Base-by-base conservation (phyloP, 2,329 filamentous ascomycete genomes). In the Beauveria sp. region DNA sequence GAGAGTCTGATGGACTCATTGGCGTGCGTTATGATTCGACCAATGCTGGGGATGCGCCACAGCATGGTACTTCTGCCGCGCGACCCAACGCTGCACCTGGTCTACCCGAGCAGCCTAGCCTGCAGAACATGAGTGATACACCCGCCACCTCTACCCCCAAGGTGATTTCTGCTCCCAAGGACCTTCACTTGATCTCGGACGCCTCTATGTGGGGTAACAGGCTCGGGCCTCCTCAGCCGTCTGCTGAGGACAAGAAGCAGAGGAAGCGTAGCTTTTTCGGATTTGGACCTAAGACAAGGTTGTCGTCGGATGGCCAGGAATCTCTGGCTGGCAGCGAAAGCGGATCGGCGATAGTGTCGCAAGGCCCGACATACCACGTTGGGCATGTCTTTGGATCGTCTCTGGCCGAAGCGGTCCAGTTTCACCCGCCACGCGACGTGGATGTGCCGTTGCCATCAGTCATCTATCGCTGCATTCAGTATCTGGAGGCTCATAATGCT, bases 381-480 rank as follows among this genome's bases (percentile, higher is more conserved):
- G 82, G 87, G 43, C 84, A 89, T 62, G 90, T 91, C 3, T 99
- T 99, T 72, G 95, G 95, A 2, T 88, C 90, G 38, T 85, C 91
- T 5, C 77, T 99, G 58, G 86, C 86, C 9, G 93, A 98, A 69
- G 95, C 95, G 28, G 93, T 96, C 8, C 86, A 90, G 63, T 90
- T 84, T 71, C 93, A 90, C 67, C 82, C 86, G 14, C 93, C 92
- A 0, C 75, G 79, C 14, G 90, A 91, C 62, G 80, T 90, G 50
- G 84, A 86, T 64, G 86, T 91, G 7, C 87, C 89, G 31, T 78
- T 99, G 31, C 95, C 95, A 1, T 90, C 93, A 7, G 95, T 99
- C 2, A 91, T 98, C 9, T 99, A 96, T 76, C 88, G 95, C 62
- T 97, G 92, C 71, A 90, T 99, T 64, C 91, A 98, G 73, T 99